These are phyloP conservation scores for Rhodosporidiobolus odoratus DNA, from an alignment of 768 basidiomycete genomes.

Conservation along the genomic window DNA sequence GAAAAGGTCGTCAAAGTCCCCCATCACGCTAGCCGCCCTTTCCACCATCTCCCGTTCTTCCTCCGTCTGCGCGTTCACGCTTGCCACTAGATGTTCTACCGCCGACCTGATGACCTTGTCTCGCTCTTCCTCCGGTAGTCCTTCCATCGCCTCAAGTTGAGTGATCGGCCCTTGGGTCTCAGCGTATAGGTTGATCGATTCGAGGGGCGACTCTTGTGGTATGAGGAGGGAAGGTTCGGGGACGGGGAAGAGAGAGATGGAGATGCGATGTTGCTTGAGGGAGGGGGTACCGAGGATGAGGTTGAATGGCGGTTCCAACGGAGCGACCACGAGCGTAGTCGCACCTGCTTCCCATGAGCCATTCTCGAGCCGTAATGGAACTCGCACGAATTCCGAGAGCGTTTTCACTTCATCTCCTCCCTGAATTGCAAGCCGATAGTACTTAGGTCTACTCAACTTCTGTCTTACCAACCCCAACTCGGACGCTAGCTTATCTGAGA, in stretches of 20 bases:
- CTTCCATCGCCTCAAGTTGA: not conserved
- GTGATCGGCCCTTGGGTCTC: not conserved
- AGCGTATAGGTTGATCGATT: not conserved
- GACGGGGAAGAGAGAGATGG: not conserved
- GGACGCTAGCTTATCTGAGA: slow-evolving; percentile 1
- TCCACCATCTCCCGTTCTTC: not conserved
- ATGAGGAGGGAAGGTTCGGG: not conserved
- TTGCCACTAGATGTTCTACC: no score
- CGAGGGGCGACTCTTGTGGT: no score
- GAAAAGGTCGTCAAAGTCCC: slow-evolving; percentile 6
- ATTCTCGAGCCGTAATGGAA: not conserved
- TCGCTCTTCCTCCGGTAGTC: no score
- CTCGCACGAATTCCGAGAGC: not conserved
- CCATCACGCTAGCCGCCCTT: not conserved
- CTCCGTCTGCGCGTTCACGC: not conserved
- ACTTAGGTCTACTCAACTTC: not conserved
- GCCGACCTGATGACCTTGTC: not conserved
- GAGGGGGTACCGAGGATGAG: slow-evolving; percentile 10
- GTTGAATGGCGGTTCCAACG: slow-evolving; percentile 5
- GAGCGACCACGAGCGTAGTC: not conserved
- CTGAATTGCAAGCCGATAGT: not conserved
- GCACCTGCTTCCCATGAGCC: not conserved
- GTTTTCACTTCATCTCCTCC: not conserved
- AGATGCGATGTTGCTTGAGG: not conserved
- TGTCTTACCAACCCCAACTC: not conserved